Conservation (phyloP, 2,329 filamentous ascomycete species). For the Rhynchosporium secalis region DNA sequence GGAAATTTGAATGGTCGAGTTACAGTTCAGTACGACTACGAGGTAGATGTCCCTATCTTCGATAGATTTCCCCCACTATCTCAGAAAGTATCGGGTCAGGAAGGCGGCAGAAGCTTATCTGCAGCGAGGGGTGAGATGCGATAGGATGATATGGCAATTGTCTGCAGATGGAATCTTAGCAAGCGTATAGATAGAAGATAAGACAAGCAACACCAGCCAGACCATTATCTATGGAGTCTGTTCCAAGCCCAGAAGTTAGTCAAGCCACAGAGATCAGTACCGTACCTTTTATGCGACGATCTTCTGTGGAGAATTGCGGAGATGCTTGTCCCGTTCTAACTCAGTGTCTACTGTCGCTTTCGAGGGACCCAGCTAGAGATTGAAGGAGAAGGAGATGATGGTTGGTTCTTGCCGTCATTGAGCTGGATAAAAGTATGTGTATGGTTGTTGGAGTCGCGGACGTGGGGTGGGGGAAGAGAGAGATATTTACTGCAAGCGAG, state of each 20-base stretch:
- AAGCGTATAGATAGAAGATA: slow-evolving; percentile 16
- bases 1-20: slow-evolving; percentile 26
- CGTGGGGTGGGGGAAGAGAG: neutral
- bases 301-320: neutral
- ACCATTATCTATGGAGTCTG: neutral
- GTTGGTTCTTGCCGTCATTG: slow-evolving; percentile 36
- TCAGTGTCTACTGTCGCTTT: slow-evolving; percentile 28
- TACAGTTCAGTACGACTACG: neutral
- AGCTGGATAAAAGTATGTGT: slow-evolving; percentile 14
- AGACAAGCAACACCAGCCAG: neutral
- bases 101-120: slow-evolving; percentile 15
- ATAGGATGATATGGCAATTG: neutral
- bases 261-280: slow-evolving; percentile 2
- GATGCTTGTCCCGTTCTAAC: slow-evolving; percentile 1
- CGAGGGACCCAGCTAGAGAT: slow-evolving; percentile 35
- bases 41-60: slow-evolving; percentile 18
- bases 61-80: slow-evolving; percentile 27
- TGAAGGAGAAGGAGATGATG: slow-evolving; percentile 38
- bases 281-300: slow-evolving; percentile 15
- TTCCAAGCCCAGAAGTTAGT: slow-evolving; percentile 1
- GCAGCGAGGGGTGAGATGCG: slow-evolving; percentile 5
- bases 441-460: neutral
- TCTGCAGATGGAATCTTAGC: slow-evolving; percentile 15
- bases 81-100: slow-evolving; percentile 11
- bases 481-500: slow-evolving; percentile 1